Conservation (phyloP, 495 filamentous ascomycete genomes). For the Penicillium coprophilum region DNA sequence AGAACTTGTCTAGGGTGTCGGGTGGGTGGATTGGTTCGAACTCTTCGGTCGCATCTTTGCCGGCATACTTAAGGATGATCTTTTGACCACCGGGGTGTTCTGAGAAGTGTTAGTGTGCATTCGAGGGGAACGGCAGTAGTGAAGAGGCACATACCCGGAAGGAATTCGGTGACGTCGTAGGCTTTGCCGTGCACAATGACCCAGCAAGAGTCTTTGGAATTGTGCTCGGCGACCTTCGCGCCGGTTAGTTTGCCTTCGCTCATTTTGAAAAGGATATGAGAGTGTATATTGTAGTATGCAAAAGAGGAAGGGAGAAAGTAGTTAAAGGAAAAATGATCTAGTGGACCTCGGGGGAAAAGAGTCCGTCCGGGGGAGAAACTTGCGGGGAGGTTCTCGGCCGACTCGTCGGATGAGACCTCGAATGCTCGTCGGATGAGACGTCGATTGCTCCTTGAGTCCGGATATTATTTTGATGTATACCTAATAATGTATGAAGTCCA, state of each 20-base stretch:
- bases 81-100: constrained; percentile 85
- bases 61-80: constrained; percentile 81
- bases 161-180: constrained; percentile 90
- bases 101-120: constrained; percentile 12
- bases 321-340: constrained; percentile 11
- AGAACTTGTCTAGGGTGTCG: constrained; percentile 72
- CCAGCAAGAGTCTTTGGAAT: constrained; percentile 77
- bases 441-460: not conserved
- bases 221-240: constrained; percentile 76
- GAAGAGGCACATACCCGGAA: constrained; percentile 51
- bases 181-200: constrained; percentile 87
- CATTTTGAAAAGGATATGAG: constrained; percentile 26
- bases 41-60: constrained; percentile 78
- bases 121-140: not conserved
- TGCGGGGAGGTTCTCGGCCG: constrained; percentile 33
- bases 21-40: constrained; percentile 95
- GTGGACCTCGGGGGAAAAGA: constrained; percentile 34
- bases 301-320: constrained; percentile 9
- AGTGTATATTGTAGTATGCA: constrained; percentile 2
- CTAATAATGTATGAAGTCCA: not conserved
- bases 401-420: constrained; percentile 11
- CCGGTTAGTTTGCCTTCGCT: constrained; percentile 59
- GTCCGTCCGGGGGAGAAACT: constrained; percentile 31
- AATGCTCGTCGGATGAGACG: not conserved
- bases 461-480: not conserved